These are phyloP conservation scores for Pseudocercospora musae DNA, from an alignment of 2,329 filamentous ascomycete species.

Conservation along the genomic window DNA sequence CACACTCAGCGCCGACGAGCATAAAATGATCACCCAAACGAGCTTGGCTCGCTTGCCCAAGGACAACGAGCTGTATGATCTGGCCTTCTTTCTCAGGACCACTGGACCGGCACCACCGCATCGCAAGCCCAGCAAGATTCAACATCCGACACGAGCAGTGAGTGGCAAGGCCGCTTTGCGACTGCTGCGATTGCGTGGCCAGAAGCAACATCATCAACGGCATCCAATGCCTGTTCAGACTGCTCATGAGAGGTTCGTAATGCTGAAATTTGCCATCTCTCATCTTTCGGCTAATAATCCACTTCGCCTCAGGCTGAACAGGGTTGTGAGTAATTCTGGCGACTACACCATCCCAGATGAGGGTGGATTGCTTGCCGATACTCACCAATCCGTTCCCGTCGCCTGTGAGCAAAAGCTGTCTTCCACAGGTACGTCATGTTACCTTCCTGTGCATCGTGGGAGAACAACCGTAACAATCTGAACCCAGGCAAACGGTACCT, in stretches of 20 bases:
- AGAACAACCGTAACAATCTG: slow-evolving; percentile 10
- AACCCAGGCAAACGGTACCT: slow-evolving; percentile 29
- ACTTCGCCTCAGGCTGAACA: slow-evolving; percentile 13
- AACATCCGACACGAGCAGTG: slow-evolving; percentile 25
- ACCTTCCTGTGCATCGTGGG: neutral
- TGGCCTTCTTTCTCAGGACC: slow-evolving; percentile 39
- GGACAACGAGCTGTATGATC: slow-evolving; percentile 33
- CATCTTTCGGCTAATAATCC: slow-evolving; percentile 16
- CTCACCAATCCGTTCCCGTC: slow-evolving; percentile 20
- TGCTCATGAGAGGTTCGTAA: slow-evolving; percentile 26
- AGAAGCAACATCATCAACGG: slow-evolving; percentile 12
- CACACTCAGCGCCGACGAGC: slow-evolving; percentile 9
- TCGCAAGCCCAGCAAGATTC: slow-evolving; percentile 30
- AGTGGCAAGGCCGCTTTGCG: slow-evolving; percentile 34
- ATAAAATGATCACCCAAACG: slow-evolving; percentile 33
- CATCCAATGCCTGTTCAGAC: slow-evolving; percentile 15
- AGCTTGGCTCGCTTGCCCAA: slow-evolving; percentile 30
- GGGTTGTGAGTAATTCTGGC: slow-evolving; percentile 8
- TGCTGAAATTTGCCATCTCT: slow-evolving; percentile 6
- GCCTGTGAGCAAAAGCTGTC: slow-evolving; percentile 36
- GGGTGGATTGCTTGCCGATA: slow-evolving; percentile 27
- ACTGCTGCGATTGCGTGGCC: slow-evolving; percentile 25
- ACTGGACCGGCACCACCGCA: slow-evolving; percentile 36
- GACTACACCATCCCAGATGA: slow-evolving; percentile 23
- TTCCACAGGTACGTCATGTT: slow-evolving; percentile 30